phyloP scores from a whole-genome alignment of 106 monocot species.

The Triglochin maritima region DNA sequence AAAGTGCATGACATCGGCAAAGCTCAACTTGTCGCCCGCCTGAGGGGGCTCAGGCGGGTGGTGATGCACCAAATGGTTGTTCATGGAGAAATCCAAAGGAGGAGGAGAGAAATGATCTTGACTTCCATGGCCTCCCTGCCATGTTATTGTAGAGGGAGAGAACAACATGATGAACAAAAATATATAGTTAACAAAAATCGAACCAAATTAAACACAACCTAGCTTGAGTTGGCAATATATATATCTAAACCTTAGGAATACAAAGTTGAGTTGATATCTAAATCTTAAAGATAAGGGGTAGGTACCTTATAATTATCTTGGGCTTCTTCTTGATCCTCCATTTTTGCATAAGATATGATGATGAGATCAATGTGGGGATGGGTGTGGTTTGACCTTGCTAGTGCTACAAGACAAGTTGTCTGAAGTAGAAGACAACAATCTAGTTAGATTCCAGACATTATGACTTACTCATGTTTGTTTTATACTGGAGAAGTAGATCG shows the following conservation, averaged over 20 bases:
- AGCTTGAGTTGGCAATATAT: not conserved
- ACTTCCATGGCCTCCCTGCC: not conserved
- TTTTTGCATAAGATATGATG: too few relatives aligned
- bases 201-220: too few relatives aligned
- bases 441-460: too few relatives aligned
- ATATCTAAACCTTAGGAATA: too few relatives aligned
- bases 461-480: not conserved
- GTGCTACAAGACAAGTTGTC: too few relatives aligned
- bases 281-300: too few relatives aligned
- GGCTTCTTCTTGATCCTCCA: too few relatives aligned
- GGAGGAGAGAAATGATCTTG: not conserved
- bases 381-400: too few relatives aligned
- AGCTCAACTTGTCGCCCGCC: constrained; percentile 39
- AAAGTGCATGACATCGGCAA: constrained; percentile 80
- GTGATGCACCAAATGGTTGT: not conserved
- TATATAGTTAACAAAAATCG: not conserved
- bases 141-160: not conserved
- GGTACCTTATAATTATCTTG: too few relatives aligned
- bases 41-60: constrained; percentile 7
- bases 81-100: not conserved
- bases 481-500: not conserved
- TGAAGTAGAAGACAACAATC: too few relatives aligned
- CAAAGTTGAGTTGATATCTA: too few relatives aligned
- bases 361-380: too few relatives aligned
- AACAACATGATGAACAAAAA: not conserved